Evolutionary conservation across 2,329 filamentous ascomycete genomes (phyloP).

Genomic region (Purpureocillium takamizusanense): DNA sequence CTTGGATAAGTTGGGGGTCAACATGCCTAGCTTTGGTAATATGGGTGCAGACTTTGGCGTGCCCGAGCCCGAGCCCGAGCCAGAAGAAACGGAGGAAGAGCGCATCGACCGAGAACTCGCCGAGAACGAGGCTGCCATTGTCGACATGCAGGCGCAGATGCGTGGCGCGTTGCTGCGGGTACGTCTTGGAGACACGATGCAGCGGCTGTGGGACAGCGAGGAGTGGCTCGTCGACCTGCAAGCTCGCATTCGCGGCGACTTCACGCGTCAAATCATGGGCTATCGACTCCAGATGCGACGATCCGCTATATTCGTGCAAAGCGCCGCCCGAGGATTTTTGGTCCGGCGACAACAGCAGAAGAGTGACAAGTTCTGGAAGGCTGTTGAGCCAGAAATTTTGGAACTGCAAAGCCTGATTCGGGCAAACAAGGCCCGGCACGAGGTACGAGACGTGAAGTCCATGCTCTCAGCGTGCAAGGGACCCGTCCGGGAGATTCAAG

Average conservation of each 20-base stretch:
- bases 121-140: slow-evolving; percentile 63
- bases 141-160: slow-evolving; percentile 80
- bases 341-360: slow-evolving; percentile 54
- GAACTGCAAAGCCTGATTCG: slow-evolving; percentile 75
- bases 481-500: slow-evolving; percentile 57
- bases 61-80: slow-evolving; percentile 61
- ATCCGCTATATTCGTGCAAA: slow-evolving; percentile 75
- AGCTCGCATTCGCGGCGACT: slow-evolving; percentile 78
- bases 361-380: slow-evolving; percentile 60
- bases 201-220: slow-evolving; percentile 81
- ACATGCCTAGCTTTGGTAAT: slow-evolving; percentile 95
- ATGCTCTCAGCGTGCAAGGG: slow-evolving; percentile 54
- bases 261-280: slow-evolving; percentile 69
- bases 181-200: slow-evolving; percentile 73
- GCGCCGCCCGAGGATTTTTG: slow-evolving; percentile 66
- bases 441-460: slow-evolving; percentile 45
- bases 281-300: slow-evolving; percentile 77
- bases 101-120: slow-evolving; percentile 71
- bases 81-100: slow-evolving; percentile 84
- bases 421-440: slow-evolving; percentile 53
- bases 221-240: slow-evolving; percentile 72
- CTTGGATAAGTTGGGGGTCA: slow-evolving; percentile 87
- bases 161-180: slow-evolving; percentile 73
- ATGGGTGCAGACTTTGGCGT: slow-evolving; percentile 95
- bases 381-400: slow-evolving; percentile 62